A percentile compares a stretch with the other conserved stretches of the same genome.
phyloP scores from a whole-genome alignment of 768 basidiomycete species.

The Coprinellus aureogranulatus region DNA sequence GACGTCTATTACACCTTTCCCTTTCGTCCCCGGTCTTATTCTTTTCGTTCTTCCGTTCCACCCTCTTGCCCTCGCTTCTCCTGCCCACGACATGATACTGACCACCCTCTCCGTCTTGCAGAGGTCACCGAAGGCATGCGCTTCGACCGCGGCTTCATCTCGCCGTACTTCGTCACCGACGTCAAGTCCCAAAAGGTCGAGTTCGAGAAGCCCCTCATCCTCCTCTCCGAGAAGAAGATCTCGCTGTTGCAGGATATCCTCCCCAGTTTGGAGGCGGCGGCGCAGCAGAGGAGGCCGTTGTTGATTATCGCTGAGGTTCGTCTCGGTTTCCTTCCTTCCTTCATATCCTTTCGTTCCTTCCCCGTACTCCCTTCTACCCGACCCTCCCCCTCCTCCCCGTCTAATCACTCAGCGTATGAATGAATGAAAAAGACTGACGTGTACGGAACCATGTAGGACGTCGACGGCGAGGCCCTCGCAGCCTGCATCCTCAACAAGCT shows the following conservation, averaged over 20 bases:
- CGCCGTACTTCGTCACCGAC: constrained; percentile 95
- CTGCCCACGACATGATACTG: no score
- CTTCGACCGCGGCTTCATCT: constrained; percentile 98
- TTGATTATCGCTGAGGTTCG: constrained; percentile 84
- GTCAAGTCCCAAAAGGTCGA: constrained; percentile 95
- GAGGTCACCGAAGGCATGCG: constrained; percentile 99
- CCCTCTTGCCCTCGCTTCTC: no score
- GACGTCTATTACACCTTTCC: no score
- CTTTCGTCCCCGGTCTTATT: no score
- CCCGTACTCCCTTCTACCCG: no score
- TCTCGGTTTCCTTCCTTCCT: no score
- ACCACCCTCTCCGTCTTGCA: no score
- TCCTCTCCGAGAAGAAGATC: constrained; percentile 98
- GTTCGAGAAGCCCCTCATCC: constrained; percentile 92
- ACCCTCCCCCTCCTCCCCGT: no score
- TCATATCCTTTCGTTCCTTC: no score
- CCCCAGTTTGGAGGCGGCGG: constrained; percentile 81
- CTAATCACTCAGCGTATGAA: no score
- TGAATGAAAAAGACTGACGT: no score
- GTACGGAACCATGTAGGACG: constrained; percentile 57
- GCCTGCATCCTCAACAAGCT: constrained; percentile 99
- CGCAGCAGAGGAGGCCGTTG: constrained; percentile 80
- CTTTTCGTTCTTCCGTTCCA: no score
- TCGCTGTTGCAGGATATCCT: constrained; percentile 92
- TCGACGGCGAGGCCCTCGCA: constrained; percentile 96